Conservation (phyloP, 768 basidiomycete species). For the Boletus huronensis region DNA sequence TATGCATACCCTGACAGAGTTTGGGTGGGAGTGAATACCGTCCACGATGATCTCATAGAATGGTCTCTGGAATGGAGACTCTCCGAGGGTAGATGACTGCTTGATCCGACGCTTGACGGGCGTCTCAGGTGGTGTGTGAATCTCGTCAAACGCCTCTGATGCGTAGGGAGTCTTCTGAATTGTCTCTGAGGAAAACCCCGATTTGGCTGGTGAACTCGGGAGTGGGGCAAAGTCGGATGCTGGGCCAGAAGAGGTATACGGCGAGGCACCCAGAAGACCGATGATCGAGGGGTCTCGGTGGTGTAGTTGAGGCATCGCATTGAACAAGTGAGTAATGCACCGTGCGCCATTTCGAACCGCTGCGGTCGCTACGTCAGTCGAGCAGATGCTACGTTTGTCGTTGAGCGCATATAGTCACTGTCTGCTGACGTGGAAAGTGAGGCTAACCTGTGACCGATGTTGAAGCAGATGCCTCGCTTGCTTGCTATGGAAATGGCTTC, state of each 20-base stretch:
- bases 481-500: conserved; percentile 56
- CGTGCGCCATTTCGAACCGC: conserved; percentile 72
- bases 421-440: neutral
- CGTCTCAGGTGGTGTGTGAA: conserved; percentile 53
- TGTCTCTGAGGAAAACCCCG: conserved; percentile 5
- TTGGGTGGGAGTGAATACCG: conserved; percentile 88
- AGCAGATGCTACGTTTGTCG: conserved; percentile 53
- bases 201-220: conserved; percentile 13
- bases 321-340: conserved; percentile 92
- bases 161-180: conserved; percentile 25
- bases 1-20: conserved; percentile 72
- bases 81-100: conserved; percentile 39
- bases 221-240: conserved; percentile 32
- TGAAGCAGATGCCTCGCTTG: conserved; percentile 68
- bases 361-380: conserved; percentile 65
- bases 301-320: conserved; percentile 87
- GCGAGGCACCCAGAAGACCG: conserved; percentile 78
- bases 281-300: conserved; percentile 92
- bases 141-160: conserved; percentile 63
- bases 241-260: conserved; percentile 47
- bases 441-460: conserved; percentile 83
- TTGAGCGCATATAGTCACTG: conserved; percentile 2
- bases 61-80: conserved; percentile 56
- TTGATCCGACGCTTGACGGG: conserved; percentile 32
- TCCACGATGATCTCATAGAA: conserved; percentile 91